Base-by-base conservation (phyloP, 2,329 filamentous ascomycete species). In the Talaromyces amestolkiae region DNA sequence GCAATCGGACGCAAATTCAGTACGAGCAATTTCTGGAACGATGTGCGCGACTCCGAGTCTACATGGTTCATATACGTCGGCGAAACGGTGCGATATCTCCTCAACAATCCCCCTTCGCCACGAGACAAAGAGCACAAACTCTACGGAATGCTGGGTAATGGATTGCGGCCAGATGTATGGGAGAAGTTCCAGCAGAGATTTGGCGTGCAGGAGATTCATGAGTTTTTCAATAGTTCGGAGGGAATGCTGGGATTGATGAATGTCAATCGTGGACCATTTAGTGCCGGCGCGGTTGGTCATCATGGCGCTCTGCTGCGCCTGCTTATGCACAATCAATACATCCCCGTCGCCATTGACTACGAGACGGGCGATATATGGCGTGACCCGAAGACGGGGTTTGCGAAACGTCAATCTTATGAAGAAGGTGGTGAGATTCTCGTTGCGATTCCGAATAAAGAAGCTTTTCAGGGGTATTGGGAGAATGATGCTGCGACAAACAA, bases 171-270 rank as follows among this genome's bases (percentile, higher is more conserved):
- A 0, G 89, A 91, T 70, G 86, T 91, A 0, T 91, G 89, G 89
- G 76, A 81, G 35, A 80, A 83, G 24, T 91, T 91, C 75, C 73
- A 73, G 27, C 68, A 71, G 17, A 69, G 75, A 3, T 77, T 76
- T 68, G 77, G 75, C 19, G 70, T 82, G 7, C 61, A 73, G 78
- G 83, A 85, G 33, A 85, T 93, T 1, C 81, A 80, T 67, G 91
- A 93, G 75, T 92, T 93, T 78, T 93, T 92, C 82, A 91, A 89
- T 74, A 90, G 88, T 65, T 91, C 89, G 1, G 91, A 93, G 76
- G 89, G 90, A 35, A 82, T 91, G 59, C 84, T 93, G 70, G 75
- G 76, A 0, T 78, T 92, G 10, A 76, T 87, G 64, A 91, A 90
- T 71, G 75, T 82, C 24, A 85, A 84, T 63, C 79, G 82, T 61